Base-by-base conservation (phyloP, 2,329 filamentous ascomycete species). In the Neofusicoccum cordaticola region DNA sequence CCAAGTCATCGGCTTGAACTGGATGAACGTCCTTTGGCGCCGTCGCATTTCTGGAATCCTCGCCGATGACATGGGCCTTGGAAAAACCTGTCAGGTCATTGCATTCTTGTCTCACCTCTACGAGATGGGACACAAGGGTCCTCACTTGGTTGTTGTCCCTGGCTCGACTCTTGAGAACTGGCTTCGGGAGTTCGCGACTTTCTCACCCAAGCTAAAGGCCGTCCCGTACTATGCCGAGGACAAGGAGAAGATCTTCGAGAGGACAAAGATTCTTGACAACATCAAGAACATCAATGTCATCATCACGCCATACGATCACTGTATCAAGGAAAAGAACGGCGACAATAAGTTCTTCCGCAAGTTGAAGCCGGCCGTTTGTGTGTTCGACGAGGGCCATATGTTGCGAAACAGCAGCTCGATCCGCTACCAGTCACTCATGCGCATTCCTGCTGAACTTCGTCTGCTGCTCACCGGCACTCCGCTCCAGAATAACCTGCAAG, bases 51-150 rank as follows among this genome's bases (percentile, higher is more conserved):
- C 92, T 51, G 94, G 93, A 67, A 98, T 99, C 64, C 82, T 99
- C 17, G 95, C 95, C 1, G 95, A 99, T 74, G 95, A 99, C 74
- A 99, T 99, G 95, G 95, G 91, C 60, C 72, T 87, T 45, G 95
- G 95, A 51, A 99, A 99, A 82, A 99, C 95, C 0, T 97, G 93
- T 71, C 94, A 99, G 73, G 92, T 98, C 67, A 97, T 99, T 69
- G 88, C 92, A 0, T 92, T 99, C 71, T 84, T 99, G 51, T 90
- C 92, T 15, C 89, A 97, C 71, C 82, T 99, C 31, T 87, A 91
- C 15, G 87, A 93, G 72, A 86, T 86, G 35, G 86, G 79, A 67
- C 83, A 80, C 73, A 86, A 72, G 81, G 92, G 91, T 72, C 92
- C 81, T 80, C 87, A 97, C 74, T 80, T 99, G 41, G 86, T 99